Evolutionary conservation across 2,329 filamentous ascomycete genomes (phyloP), one percentile per base, ranked within the genome.

Genomic region (Graphilbum sp.): DNA sequence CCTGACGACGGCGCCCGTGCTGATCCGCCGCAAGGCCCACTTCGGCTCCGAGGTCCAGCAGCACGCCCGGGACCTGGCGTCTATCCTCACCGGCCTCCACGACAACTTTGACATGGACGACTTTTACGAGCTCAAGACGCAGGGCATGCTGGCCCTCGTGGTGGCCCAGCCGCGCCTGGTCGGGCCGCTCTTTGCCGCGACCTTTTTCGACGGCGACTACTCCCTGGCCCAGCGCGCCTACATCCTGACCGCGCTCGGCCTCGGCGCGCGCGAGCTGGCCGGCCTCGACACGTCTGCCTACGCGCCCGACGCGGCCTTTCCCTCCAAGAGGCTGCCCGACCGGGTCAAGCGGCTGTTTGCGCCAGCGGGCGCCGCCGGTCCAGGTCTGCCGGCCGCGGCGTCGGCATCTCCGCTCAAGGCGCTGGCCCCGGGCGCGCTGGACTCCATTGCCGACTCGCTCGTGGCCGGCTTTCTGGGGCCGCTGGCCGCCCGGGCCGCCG

Each of bases 161-260:
- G 66, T 90, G 3, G 77, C 83, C 1, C 73, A 82, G 45, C 84
- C 90, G 0, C 62, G 72, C 35, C 67, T 71, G 37, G 84, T 95
- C 71, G 87, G 76, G 0, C 81, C 75, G 13, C 92, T 84, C 79
- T 83, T 92, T 41, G 75, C 80, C 3, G 75, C 77, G 40, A 79
- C 81, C 0, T 92, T 90, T 53, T 96, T 95, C 53, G 79, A 85
- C 32, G 87, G 87, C 15, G 90, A 98, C 52, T 87, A 90, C 55
- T 94, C 87, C 0, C 63, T 96, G 29, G 72, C 78, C 0, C 88
- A 96, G 54, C 72, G 90, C 30, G 82, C 80, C 8, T 74, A 81
- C 0, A 68, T 96, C 29, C 75, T 98, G 37, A 79, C 84, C 17
- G 77, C 83, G 0, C 62, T 98, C 4, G 88, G 87, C 0, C 61